A percentile compares a stretch with the other conserved stretches of the same genome.
phyloP scores from a whole-genome alignment of 1,284 basidiomycete species.

The Fomitopsis schrenkii region DNA sequence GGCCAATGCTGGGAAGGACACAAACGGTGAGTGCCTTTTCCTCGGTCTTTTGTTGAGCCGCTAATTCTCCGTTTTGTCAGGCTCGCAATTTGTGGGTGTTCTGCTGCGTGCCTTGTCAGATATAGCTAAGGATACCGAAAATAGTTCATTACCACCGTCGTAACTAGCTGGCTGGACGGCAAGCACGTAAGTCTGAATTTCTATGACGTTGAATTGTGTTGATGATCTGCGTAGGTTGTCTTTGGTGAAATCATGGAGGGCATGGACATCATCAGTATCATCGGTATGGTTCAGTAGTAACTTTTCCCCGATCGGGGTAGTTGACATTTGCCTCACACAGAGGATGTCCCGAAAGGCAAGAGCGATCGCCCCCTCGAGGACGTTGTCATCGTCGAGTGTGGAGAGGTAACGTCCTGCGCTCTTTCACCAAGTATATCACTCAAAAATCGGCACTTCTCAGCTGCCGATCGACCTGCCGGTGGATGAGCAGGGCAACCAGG shows the following conservation, averaged over 20 bases:
- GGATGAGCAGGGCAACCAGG: constrained; percentile 76
- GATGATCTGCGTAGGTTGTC: constrained; percentile 57
- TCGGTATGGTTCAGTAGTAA: constrained; percentile 49
- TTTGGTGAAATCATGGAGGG: constrained; percentile 90
- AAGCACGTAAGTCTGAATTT: constrained; percentile 51
- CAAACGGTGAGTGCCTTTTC: constrained; percentile 55
- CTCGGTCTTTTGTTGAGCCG: neutral
- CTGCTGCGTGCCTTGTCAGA: neutral
- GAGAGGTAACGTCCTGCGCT: constrained; percentile 59
- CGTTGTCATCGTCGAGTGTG: constrained; percentile 75
- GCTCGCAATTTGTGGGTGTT: constrained; percentile 76
- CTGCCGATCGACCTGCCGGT: constrained; percentile 55
- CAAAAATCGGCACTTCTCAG: constrained; percentile 30
- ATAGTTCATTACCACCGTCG: constrained; percentile 80
- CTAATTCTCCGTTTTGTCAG: constrained; percentile 30
- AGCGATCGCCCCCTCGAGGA: constrained; percentile 71
- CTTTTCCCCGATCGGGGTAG: no score
- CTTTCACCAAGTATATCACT: constrained; percentile 6
- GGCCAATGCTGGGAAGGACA: constrained; percentile 90
- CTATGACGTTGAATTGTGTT: neutral
- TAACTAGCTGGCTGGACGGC: constrained; percentile 75
- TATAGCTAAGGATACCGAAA: neutral
- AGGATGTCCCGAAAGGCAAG: constrained; percentile 64
- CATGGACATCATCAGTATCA: constrained; percentile 75
- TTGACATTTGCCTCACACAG: constrained; percentile 31